Evolutionary conservation across 2,329 filamentous ascomycete species (phyloP), one percentile per base, ranked within the genome.

Genomic region (Teratosphaeria pseudoeucalypti): DNA sequence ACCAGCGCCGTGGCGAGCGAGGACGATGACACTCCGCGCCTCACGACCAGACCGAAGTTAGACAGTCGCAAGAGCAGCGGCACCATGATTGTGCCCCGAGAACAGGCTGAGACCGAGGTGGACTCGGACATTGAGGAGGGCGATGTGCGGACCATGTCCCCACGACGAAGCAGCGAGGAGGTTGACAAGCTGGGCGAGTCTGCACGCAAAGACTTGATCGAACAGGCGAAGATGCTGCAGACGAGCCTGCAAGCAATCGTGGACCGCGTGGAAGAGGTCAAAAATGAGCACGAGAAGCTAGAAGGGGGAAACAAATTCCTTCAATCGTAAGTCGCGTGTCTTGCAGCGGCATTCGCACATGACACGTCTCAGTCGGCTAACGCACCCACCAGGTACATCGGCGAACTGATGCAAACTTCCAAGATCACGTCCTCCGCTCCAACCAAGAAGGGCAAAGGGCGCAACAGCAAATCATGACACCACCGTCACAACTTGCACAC

Each of bases 301-400:
- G 92, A 97, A 75, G 94, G 83, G 74, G 92, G 96, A 74, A 99
- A 99, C 81, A 92, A 91, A 70, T 96, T 97, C 71, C 77, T 99
- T 55, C 92, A 97, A 75, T 80, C 78, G 78, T 80, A 70, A 58
- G 77, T 76, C 53, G 6, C 43, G 3, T 29, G n/a, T 26, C 11
- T 27, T 16, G 29, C 37, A 43, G 12, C n/a, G 37, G 26, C 32
- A 23, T 19, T 54, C 14, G n/a, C 58, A 27, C 26, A 32, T 32
- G 29, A 34, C 52, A 47, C 19, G 53, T n/a, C 26, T 34, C 49
- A 47, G 52, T 55, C 26, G 11, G 29, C 62, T 60, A 47, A 63
- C 49, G 29, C 4, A 11, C 3, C 34, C 26, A 6, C 12, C 61
- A 96, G 96, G 74, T 97, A 97, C 73, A 97, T 97, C 69, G 92